These are phyloP conservation scores for Tilletia walkeri DNA, from an alignment of 1,284 basidiomycete genomes.

Conservation along the genomic window DNA sequence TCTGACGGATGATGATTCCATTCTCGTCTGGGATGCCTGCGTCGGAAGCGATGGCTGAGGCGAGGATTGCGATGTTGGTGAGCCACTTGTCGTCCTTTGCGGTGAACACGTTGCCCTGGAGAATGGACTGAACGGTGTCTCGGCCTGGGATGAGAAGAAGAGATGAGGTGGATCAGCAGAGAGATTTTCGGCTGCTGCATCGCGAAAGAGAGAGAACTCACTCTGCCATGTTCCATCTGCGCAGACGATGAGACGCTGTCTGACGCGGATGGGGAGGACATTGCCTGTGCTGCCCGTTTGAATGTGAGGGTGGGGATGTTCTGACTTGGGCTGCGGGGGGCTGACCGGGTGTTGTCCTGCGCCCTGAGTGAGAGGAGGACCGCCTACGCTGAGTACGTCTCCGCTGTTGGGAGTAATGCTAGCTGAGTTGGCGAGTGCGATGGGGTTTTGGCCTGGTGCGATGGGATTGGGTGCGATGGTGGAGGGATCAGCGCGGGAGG, in stretches of 20 bases:
- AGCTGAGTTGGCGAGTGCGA: background rate
- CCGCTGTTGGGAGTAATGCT: background rate
- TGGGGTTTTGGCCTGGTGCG: background rate
- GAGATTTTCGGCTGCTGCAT: too few species aligned
- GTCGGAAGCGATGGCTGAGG: constrained; percentile 29
- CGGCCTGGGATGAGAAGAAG: constrained; percentile 18
- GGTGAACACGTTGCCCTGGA: constrained; percentile 19
- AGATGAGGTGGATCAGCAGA: too few species aligned
- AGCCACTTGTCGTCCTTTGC: constrained; percentile 25
- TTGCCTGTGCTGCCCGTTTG: background rate
- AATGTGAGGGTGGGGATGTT: background rate
- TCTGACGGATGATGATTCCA: constrained; percentile 22
- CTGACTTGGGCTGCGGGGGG: background rate
- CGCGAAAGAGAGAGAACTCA: too few species aligned
- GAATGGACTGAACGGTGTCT: constrained; percentile 29
- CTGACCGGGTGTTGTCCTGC: background rate
- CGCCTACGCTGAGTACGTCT: constrained; percentile 1
- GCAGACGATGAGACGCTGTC: constrained; percentile 36
- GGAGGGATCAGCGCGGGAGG: background rate
- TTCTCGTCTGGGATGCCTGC: constrained; percentile 21
- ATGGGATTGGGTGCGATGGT: constrained; percentile 6
- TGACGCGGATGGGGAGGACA: constrained; percentile 24
- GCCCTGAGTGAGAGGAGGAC: background rate
- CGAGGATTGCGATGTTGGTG: constrained; percentile 41
- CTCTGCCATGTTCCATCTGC: constrained; percentile 40